Evolutionary conservation across 768 basidiomycete species (phyloP).

Genomic region (Crucibulum laeve): DNA sequence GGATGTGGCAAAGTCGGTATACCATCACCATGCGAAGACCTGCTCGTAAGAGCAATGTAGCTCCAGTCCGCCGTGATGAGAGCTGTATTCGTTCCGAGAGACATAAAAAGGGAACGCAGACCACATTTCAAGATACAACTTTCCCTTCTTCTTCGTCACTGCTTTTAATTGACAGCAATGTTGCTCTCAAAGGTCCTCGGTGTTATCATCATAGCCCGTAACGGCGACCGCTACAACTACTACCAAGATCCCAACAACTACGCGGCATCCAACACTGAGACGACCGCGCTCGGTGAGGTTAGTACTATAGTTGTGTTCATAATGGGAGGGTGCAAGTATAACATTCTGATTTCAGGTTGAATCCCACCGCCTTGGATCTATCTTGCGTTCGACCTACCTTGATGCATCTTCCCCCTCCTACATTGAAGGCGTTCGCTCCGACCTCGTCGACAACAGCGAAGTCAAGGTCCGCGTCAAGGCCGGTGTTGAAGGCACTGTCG

Average conservation of each 20-base stretch:
- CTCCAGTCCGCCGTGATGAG: too few species aligned
- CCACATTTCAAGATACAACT: too few species aligned
- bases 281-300: constrained; percentile 75
- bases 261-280: constrained; percentile 55
- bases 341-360: constrained; percentile 41
- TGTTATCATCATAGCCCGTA: constrained; percentile 73
- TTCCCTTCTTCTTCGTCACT: too few species aligned
- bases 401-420: constrained; percentile 61
- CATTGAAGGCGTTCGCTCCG: constrained; percentile 59
- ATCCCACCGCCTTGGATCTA: constrained; percentile 58
- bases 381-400: constrained; percentile 66
- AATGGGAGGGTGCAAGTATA: too few species aligned
- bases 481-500: constrained; percentile 80
- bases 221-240: constrained; percentile 68
- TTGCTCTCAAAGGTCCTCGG: constrained; percentile 64
- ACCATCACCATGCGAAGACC: too few species aligned
- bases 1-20: too few species aligned
- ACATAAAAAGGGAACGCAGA: too few species aligned
- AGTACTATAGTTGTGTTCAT: constrained; percentile 11
- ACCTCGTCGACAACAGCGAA: constrained; percentile 70
- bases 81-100: too few species aligned
- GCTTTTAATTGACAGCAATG: constrained; percentile 24
- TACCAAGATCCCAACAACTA: constrained; percentile 73
- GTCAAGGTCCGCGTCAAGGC: constrained; percentile 78
- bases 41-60: too few species aligned